phyloP scores from a whole-genome alignment of 805 yeast species.

The Schwanniomyces occidentalis region DNA sequence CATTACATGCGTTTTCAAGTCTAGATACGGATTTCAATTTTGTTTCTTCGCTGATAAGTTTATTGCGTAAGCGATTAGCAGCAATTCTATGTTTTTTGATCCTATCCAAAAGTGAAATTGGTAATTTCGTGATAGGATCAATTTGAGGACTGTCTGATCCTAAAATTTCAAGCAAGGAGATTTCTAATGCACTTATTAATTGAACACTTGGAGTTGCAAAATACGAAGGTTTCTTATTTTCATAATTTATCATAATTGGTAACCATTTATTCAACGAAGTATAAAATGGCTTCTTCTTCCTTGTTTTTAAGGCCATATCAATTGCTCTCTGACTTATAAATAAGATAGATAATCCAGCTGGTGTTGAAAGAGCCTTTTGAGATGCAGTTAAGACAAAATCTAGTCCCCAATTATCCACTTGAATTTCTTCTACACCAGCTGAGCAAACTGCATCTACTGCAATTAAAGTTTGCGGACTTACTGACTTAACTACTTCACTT shows the following conservation, averaged over 20 bases:
- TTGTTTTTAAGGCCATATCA: neutral
- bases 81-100: slow-evolving; percentile 3
- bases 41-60: slow-evolving; percentile 4
- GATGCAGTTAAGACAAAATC: slow-evolving; percentile 12
- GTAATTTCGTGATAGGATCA: slow-evolving; percentile 6
- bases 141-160: slow-evolving; percentile 7
- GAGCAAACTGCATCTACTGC: slow-evolving; percentile 11
- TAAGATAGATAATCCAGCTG: slow-evolving; percentile 9
- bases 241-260: slow-evolving; percentile 10
- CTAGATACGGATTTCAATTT: slow-evolving; percentile 4
- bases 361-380: slow-evolving; percentile 8
- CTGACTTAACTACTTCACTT: slow-evolving; percentile 4
- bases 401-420: slow-evolving; percentile 15
- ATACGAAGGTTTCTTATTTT: slow-evolving; percentile 8
- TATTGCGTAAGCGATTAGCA: slow-evolving; percentile 5
- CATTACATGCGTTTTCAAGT: slow-evolving; percentile 5
- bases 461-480: slow-evolving; percentile 7
- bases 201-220: slow-evolving; percentile 11
- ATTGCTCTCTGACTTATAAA: slow-evolving; percentile 7
- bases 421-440: slow-evolving; percentile 13
- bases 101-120: slow-evolving; percentile 2
- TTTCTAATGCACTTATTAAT: slow-evolving; percentile 7
- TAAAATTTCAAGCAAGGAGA: slow-evolving; percentile 7
- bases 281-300: slow-evolving; percentile 5
- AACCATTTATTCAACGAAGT: slow-evolving; percentile 9